A percentile compares a stretch with the other conserved stretches of the same genome.
Evolutionary conservation across 768 basidiomycete genomes (phyloP).

Genomic region (Symmetrospora coprosmae): DNA sequence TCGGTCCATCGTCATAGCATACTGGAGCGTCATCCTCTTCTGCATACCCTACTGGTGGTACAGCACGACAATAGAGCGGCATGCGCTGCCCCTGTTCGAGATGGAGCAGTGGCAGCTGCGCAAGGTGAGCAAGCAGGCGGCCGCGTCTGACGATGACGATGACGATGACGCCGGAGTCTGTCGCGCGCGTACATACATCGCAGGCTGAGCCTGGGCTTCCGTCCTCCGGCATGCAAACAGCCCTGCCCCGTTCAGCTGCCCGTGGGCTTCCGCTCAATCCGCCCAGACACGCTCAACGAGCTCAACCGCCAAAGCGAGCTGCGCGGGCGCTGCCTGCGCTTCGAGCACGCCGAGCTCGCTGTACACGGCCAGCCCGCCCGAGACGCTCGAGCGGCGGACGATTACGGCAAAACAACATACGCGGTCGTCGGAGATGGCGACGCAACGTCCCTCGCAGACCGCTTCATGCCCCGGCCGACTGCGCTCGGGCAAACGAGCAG

Average conservation of each 20-base stretch:
- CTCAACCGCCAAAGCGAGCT: neutral
- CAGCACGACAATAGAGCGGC: conserved; percentile 74
- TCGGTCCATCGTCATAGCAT: conserved; percentile 49
- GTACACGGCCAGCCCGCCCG: no score
- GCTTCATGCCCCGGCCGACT: conserved; percentile 6
- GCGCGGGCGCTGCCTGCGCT: no score
- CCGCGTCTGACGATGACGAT: neutral
- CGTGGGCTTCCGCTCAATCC: neutral
- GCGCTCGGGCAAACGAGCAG: neutral
- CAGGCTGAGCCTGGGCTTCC: neutral
- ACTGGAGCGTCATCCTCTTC: conserved; percentile 62
- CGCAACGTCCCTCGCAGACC: conserved; percentile 29
- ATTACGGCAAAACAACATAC: no score
- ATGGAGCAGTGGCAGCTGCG: conserved; percentile 42
- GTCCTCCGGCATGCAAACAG: neutral
- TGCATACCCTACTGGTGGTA: conserved; percentile 86
- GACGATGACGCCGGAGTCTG: neutral
- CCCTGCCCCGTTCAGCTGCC: conserved; percentile 13
- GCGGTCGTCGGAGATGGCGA: no score
- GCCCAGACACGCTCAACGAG: neutral
- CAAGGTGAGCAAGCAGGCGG: neutral
- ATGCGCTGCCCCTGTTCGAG: conserved; percentile 52
- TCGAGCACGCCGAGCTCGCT: no score
- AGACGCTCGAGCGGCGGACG: no score
- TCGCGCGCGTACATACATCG: neutral